Base-by-base conservation (phyloP, 768 basidiomycete genomes). In the Pleurotus ostreatus region DNA sequence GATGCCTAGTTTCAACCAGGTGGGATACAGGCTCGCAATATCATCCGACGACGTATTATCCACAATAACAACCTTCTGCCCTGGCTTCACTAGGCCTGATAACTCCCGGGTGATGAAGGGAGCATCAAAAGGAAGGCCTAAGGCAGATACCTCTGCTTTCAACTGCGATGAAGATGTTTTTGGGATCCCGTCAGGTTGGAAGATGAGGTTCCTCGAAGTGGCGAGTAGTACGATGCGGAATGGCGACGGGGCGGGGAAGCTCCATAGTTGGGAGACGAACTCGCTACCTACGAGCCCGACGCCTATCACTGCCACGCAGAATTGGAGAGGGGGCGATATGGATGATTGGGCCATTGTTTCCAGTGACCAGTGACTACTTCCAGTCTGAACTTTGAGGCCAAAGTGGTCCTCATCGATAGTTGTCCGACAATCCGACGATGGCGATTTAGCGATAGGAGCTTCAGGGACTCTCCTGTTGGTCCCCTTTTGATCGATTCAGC, bases 271-370 rank as follows among this genome's bases (percentile, higher is more conserved):
- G 41, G 78, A 70, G 68, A 98, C 78, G 63, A 98, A 83, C 66
- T 93, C 92, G 40, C 83, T 78, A 25, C 97, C 97, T 22, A 99
- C 97, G 52, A 96, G 89, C 2, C 97, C 97, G 30, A 93, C 82
- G 57, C 97, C 97, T 55, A 98, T 78, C 60, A 97, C 79, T 44
- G 92, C 92, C 53, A 98, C 84, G 72, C 75, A 68, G 57, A 75
- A 16, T 66, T 60, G 66, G 62, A 63, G 63, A 20, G 20, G 62
- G 22, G 49, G 45, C 26, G 56, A 56, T 11, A 18, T 48, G 9
- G 48, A 49, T 30, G 47, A 63, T 46, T 26, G 15, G 13, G 48
- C 26, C 48, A 49, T 49, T 34, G 1, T 11, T 9, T 9, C 30
- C 7, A 4, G 30, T 1, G 30, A 9, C 7, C 8, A 34, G 8